Evolutionary conservation across 73 alveolate species (phyloP), one percentile per base, ranked within the genome.

Genomic region (Symbiodinium pilosum): DNA sequence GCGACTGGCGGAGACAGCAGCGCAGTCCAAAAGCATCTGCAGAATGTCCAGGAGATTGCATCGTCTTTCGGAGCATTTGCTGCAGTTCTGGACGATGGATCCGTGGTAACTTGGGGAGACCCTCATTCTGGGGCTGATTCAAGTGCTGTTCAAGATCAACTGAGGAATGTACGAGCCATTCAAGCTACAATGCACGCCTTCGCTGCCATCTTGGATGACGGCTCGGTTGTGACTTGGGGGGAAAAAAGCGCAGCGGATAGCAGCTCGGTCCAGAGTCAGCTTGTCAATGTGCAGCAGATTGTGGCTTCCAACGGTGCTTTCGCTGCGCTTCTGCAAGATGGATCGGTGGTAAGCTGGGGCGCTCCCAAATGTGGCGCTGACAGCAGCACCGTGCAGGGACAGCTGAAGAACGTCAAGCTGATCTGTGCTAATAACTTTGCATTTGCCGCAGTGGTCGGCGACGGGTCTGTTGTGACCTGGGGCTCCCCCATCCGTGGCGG

Each of bases 401-500:
- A 73, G 86, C 21, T 73, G 41, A n/a, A 14, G 43, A 44, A 73
- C 21, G 43, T 73, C 28, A 38, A n/a, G 47, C 86, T 34, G 43
- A 73, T 73, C 41, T 34, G 43, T 34, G 43, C 44, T 44, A 73
- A n/a, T 73, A 34, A 30, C 47, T 73, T 73, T n/a, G 86, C 86
- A 12, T 73, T 73, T 38, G 86, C 86, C 47, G 86, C 86, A 8
- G 41, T 73, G 5, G 41, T 38, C 47, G 47, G 43, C 41, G 41
- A 38, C 43, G 86, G 86, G 47, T n/a, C 86, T n/a, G 86, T 73
- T n/a, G 43, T 73, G 30, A 73, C 86, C 43, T 73, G 86, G 86
- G 86, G 86, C 41, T 73, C 32, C 32, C 41, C 41, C 32, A 26
- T 2, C 11, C 43, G 41, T 24, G 86, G 86, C 3, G 86, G 44